A percentile compares a stretch with the other conserved stretches of the same genome.
phyloP scores from a whole-genome alignment of 2,329 filamentous ascomycete genomes.

The Ophioceras dolichostomum region DNA sequence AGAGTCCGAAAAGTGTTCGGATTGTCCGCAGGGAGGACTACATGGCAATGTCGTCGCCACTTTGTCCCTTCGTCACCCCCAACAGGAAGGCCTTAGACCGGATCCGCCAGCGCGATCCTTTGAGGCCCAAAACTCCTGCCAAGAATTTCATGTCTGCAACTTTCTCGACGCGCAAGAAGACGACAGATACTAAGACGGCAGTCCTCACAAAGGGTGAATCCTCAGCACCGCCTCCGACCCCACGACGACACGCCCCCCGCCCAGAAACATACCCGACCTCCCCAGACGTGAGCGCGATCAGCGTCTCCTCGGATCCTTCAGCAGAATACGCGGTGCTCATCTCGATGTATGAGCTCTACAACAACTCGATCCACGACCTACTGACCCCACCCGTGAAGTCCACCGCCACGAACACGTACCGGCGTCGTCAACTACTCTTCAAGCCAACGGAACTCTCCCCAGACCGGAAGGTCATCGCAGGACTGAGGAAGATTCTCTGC shows the following conservation, averaged over 20 bases:
- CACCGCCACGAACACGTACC: slow-evolving; percentile 53
- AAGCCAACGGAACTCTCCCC: slow-evolving; percentile 81
- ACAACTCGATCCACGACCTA: slow-evolving; percentile 93
- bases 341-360: slow-evolving; percentile 99
- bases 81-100: no score
- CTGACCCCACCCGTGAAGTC: slow-evolving; percentile 52
- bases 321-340: slow-evolving; percentile 80
- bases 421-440: slow-evolving; percentile 76
- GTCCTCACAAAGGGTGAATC: slow-evolving; percentile 33
- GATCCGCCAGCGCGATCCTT: no score
- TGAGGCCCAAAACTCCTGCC: slow-evolving; percentile 6
- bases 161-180: slow-evolving; percentile 30
- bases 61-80: slow-evolving; percentile 5
- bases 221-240: slow-evolving; percentile 36
- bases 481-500: slow-evolving; percentile 82
- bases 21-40: slow-evolving; percentile 23
- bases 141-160: slow-evolving; percentile 33
- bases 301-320: slow-evolving; percentile 51
- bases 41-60: slow-evolving; percentile 2
- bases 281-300: slow-evolving; percentile 62
- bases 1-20: slow-evolving; percentile 31
- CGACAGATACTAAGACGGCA: slow-evolving; percentile 28
- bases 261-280: slow-evolving; percentile 59
- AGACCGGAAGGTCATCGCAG: slow-evolving; percentile 89
- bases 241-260: slow-evolving; percentile 52